Evolutionary conservation across 345 rosid species (phyloP).

Genomic region (Reutealis trisperma): DNA sequence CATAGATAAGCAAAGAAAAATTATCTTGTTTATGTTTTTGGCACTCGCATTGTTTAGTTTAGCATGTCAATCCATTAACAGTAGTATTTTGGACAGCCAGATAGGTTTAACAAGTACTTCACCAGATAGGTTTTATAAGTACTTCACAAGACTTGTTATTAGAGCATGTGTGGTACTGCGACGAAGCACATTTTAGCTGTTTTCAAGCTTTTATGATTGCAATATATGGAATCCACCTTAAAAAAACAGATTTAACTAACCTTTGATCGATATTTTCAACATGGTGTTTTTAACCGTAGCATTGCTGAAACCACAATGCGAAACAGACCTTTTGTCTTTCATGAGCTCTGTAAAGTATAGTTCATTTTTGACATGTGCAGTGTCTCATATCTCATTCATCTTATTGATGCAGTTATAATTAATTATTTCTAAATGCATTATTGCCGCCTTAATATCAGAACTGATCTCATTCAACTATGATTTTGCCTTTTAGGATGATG

Average conservation of each 20-base stretch:
- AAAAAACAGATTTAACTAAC: too few species aligned
- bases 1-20: background rate
- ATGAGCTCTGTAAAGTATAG: background rate
- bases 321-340: too few species aligned
- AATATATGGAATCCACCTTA: too few species aligned
- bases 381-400: background rate
- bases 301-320: too few species aligned
- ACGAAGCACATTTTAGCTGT: too few species aligned
- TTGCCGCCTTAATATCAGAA: background rate
- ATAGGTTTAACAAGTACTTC: background rate
- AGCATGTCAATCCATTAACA: background rate
- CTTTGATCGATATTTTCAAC: too few species aligned
- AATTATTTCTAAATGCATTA: background rate
- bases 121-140: background rate
- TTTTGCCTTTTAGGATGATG: slow-evolving; percentile 71
- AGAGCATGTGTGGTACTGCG: too few species aligned
- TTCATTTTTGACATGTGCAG: background rate
- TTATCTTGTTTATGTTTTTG: background rate
- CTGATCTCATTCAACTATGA: background rate
- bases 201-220: too few species aligned
- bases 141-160: background rate
- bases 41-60: background rate
- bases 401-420: background rate
- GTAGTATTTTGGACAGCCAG: too few species aligned
- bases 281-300: too few species aligned